Base-by-base conservation (phyloP, 306 rosid species). In the Pyrus betulifolia region DNA sequence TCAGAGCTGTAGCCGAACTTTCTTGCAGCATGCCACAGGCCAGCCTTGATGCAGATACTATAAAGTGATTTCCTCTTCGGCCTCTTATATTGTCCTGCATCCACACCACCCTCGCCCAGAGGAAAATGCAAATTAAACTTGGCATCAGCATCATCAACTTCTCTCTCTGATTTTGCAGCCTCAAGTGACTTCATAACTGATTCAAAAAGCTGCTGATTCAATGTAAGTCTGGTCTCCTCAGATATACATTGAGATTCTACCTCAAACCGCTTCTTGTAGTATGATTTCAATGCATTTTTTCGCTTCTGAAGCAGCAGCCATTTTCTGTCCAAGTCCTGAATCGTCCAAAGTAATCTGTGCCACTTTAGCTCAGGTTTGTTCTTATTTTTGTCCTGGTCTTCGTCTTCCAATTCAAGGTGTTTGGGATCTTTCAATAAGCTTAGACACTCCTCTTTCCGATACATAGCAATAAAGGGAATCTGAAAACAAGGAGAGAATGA, bases 41-140 rank as follows among this genome's bases (percentile, higher is more conserved):
- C 97, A 38, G 97, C 97, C 86, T 95, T 95, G 75, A 96, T 83
- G 67, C 84, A 92, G 57, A 78, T 33, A 76, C 92, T 87, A 79
- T 92, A 92, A 67, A 81, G 70, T 60, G 99, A 95, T 80, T 86
- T 95, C 89, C 97, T 85, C 74, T 88, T 89, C 17, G 99, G 99
- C 84, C 97, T 91, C 88, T 92, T 95, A 85, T 76, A 95, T 71
- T 95, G 92, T 52, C 99, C 97, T 83, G 89, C 99, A 83, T 95
- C 98, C 73, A 85, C 93, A 79, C 93, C 93, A 76, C 78, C 89
- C 86, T 95, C 99, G 67, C 99, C 97, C 3, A 96, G 82, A 25
- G 99, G 99, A 75, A 95, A 95, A 87, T 95, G 97, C 84, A 95
- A 78, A 86, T 95, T 95, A 80, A 95, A 95, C 84, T 95, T 95